Conservation (phyloP, 371 early-diverging fungal genomes). For the Rhizopus sp. region DNA sequence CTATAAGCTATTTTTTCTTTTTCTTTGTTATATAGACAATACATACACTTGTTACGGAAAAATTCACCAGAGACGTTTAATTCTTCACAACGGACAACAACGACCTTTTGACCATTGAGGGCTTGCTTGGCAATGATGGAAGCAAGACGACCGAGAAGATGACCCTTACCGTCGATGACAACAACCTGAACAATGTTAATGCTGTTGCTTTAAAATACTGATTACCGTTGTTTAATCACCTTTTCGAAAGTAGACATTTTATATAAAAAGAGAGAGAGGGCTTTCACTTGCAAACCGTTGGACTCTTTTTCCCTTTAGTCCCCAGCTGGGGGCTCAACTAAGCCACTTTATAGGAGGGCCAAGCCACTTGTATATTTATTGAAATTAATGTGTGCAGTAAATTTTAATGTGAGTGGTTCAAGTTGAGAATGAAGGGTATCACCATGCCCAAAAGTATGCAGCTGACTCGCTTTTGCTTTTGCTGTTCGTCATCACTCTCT, state of each 20-base stretch:
- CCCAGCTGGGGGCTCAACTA: too few species aligned
- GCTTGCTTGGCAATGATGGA: constrained; percentile 98
- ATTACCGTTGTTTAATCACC: constrained; percentile 1
- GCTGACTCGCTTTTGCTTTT: constrained; percentile 11
- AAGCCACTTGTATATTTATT: neutral
- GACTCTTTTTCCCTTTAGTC: neutral
- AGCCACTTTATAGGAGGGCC: neutral
- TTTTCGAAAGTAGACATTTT: constrained; percentile 20
- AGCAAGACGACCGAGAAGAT: constrained; percentile 98
- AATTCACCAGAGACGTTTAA: constrained; percentile 96
- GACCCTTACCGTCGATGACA: constrained; percentile 99
- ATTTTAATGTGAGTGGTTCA: constrained; percentile 29
- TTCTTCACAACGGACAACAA: constrained; percentile 97
- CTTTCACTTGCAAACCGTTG: neutral
- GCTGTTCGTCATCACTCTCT: constrained; percentile 18
- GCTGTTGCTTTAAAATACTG: neutral
- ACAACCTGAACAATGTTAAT: constrained; percentile 68
- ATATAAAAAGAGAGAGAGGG: constrained; percentile 20
- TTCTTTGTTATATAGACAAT: neutral
- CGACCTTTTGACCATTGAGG: constrained; percentile 96
- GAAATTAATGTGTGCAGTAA: neutral
- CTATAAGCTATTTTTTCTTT: too few species aligned
- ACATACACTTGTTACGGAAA: constrained; percentile 97
- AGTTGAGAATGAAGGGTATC: constrained; percentile 20
- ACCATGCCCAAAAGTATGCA: constrained; percentile 23